Base-by-base conservation (phyloP, 2,329 filamentous ascomycete genomes). In the Verticillium longisporum region DNA sequence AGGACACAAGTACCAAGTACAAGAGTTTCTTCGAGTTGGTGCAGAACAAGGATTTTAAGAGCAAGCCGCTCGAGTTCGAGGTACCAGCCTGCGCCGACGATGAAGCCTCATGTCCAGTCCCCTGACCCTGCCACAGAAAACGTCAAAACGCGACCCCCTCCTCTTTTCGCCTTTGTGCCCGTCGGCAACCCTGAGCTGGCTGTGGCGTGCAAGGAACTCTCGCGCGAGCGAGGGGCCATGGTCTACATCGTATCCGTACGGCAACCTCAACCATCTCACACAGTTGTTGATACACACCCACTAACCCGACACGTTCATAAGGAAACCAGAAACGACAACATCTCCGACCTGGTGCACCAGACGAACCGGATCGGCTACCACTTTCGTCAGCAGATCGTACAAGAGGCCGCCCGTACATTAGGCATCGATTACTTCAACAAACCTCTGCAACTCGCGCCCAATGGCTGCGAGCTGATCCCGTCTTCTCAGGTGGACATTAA, bases 221-320 rank as follows among this genome's bases (percentile, higher is more conserved):
- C 86, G 1, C 79, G 86, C 64, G 82, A 86, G 66, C 77, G 78
- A 58, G 85, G 80, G 66, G 84, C 83, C 55, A 83, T 87, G 81
- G 83, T 88, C 15, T 88, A 86, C 66, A 87, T 88, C 61, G 86
- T 89, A 56, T 86, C 85, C 68, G 86, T 87, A 78, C 66, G 82
- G 65, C 65, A 59, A 13, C 53, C 54, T 65, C 57, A 55, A 33
- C 21, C 45, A 26, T 21, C 45, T 10, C 45, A 26, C 38, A 33
- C 37, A 53, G 6, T 18, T 21, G 41, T 15, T 33, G 6, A 61
- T 55, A 15, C 53, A 21, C 21, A 11, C n/a, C 18, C 45, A 55
- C 54, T 55, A 55, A 55, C 32, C 7, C n/a, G 6, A 13, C 54
- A 32, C 26, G 54, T 33, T 18, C 54, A 55, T 15, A 32, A 55